Base-by-base conservation (phyloP, 768 basidiomycete genomes). In the Dendrothele bispora region DNA sequence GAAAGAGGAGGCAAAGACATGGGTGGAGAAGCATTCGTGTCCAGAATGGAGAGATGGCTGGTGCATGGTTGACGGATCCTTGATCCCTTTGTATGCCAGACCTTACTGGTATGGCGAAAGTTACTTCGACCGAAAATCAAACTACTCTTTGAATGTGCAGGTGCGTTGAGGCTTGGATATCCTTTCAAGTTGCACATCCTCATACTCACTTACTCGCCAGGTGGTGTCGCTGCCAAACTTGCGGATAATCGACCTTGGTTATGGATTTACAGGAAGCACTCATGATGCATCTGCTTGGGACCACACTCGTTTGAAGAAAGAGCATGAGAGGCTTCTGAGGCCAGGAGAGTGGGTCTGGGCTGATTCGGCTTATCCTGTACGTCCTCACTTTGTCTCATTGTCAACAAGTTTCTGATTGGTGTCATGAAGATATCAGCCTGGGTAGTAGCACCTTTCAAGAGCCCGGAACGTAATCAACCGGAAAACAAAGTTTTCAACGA, bases 241-340 rank as follows among this genome's bases (percentile, higher is more conserved):
- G 22, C 49, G 45, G 25, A 70, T 71, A 22, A 56, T 72, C 20
- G 68, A 73, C 47, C 69, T 60, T 51, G 52, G 51, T 15, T 50
- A 55, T 61, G 70, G 70, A 2, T 51, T 54, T 35, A 55, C 61
- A n/a, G 69, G 68, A 14, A 69, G 67, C 48, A 53, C 56, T 14
- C 70, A 72, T 53, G 65, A 72, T 55, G 49, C 69, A 10, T 61
- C 61, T 7, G 67, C 65, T 8, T 71, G 55, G 55, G 26, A 58
- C 21, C 24, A 58, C 8, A 67, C 67, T 0, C 24, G 39, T 3
- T 36, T 61, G 3, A 29, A 24, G 22, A 53, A 58, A 29, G 46
- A 67, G 11, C 60, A 60, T 45, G n/a, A n/a, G n/a, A n/a, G n/a
- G n/a, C n/a, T n/a, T n/a, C n/a, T n/a, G n/a, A n/a, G n/a, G 18